These are phyloP conservation scores for Phytophthora sp. DNA, from an alignment of 352 stramenopile species.

Conservation along the genomic window DNA sequence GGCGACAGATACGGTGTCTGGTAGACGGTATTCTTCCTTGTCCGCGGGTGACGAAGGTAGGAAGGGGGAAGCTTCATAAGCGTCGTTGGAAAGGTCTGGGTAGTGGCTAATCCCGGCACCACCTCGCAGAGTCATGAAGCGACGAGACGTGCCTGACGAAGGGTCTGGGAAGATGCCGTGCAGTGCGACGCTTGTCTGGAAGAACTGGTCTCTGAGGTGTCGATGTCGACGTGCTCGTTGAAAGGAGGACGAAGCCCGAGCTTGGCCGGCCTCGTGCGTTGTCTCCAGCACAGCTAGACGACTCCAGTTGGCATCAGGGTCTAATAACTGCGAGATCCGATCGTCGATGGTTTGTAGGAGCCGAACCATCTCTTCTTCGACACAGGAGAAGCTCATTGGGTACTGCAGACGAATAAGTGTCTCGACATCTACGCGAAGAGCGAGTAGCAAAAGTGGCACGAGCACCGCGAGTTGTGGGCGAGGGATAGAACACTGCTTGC, in stretches of 20 bases:
- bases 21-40: neutral
- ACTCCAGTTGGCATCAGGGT: conserved; percentile 60
- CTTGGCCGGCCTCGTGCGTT: conserved; percentile 55
- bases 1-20: conserved; percentile 20
- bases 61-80: neutral
- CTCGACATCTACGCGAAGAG: conserved; percentile 63
- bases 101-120: conserved; percentile 58
- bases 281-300: conserved; percentile 66
- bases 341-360: conserved; percentile 51
- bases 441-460: conserved; percentile 61
- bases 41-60: neutral
- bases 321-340: conserved; percentile 54
- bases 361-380: conserved; percentile 46
- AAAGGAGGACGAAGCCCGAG: conserved; percentile 49
- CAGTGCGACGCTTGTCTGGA: conserved; percentile 61
- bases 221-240: conserved; percentile 50
- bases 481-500: conserved; percentile 8
- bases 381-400: conserved; percentile 52
- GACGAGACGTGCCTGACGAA: conserved; percentile 50
- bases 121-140: conserved; percentile 59
- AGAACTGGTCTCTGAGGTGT: conserved; percentile 64
- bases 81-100: conserved; percentile 20
- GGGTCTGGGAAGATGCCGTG: conserved; percentile 64
- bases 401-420: conserved; percentile 72
- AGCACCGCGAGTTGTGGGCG: conserved; percentile 36